Evolutionary conservation across 768 basidiomycete genomes (phyloP).

Genomic region (Steccherinum ochraceum): DNA sequence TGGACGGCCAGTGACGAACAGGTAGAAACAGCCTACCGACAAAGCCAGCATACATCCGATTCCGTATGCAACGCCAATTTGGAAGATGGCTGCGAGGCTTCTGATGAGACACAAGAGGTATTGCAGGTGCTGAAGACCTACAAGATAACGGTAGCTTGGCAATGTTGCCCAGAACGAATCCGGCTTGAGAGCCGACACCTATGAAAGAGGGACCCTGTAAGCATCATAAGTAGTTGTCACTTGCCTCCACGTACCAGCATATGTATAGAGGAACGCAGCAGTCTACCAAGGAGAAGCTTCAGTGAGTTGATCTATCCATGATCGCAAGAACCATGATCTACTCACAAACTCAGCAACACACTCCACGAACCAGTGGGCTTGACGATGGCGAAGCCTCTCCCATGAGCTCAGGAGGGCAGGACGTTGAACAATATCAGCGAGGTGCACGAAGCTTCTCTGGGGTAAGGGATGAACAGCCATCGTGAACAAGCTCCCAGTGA

Average conservation of each 20-base stretch:
- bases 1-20: too few species aligned
- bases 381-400: slow-evolving; percentile 23
- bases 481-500: too few species aligned
- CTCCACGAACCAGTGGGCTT: slow-evolving; percentile 26
- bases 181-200: slow-evolving; percentile 29
- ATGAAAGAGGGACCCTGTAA: neutral
- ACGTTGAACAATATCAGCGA: slow-evolving; percentile 19
- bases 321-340: slow-evolving; percentile 2
- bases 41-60: slow-evolving; percentile 33
- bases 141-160: slow-evolving; percentile 19
- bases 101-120: too few species aligned
- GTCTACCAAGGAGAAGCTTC: slow-evolving; percentile 11
- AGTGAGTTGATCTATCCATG: neutral
- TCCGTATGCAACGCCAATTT: slow-evolving; percentile 30
- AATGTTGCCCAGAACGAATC: slow-evolving; percentile 23
- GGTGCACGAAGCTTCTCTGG: slow-evolving; percentile 16
- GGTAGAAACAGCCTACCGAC: slow-evolving; percentile 17
- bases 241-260: slow-evolving; percentile 11
- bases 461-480: slow-evolving; percentile 10
- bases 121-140: too few species aligned
- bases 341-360: slow-evolving; percentile 25
- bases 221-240: neutral
- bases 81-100: slow-evolving; percentile 25
- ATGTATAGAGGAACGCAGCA: slow-evolving; percentile 26
- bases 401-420: slow-evolving; percentile 12